These are phyloP conservation scores for Spinacia oleracea DNA, from an alignment of 179 eudicot species.

Conservation along the genomic window DNA sequence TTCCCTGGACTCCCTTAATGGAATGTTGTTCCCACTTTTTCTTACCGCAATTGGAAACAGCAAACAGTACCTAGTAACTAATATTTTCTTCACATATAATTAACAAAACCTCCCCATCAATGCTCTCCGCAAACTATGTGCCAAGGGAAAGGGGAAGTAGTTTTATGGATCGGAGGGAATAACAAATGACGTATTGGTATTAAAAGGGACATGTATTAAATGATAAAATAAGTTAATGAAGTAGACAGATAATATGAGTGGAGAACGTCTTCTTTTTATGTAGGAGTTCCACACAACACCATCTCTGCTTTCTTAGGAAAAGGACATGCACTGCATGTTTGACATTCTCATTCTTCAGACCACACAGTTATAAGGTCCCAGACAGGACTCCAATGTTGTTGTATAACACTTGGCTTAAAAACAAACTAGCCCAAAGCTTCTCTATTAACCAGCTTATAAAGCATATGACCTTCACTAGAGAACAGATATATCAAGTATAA, in stretches of 20 bases:
- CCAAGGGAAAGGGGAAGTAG: no score
- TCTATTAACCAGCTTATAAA: neutral
- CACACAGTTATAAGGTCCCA: neutral
- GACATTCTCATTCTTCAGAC: neutral
- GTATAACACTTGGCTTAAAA: neutral
- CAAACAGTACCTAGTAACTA: no score
- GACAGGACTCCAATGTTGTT: neutral
- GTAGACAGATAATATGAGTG: neutral
- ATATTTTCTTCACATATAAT: no score
- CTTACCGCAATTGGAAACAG: no score
- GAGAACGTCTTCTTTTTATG: neutral
- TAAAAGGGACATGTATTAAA: neutral
- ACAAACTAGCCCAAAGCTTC: conserved; percentile 1
- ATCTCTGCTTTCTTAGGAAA: neutral
- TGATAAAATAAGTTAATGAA: neutral
- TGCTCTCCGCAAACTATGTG: no score
- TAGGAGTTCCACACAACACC: neutral
- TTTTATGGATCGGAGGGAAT: neutral
- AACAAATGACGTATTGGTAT: neutral
- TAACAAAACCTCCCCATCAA: no score
- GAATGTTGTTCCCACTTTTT: no score
- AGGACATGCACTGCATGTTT: neutral
- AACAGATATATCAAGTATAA: neutral
- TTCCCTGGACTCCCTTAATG: no score
- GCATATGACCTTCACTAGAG: neutral